Evolutionary conservation across 768 basidiomycete genomes (phyloP).

Genomic region (Pulveroboletus sp.): DNA sequence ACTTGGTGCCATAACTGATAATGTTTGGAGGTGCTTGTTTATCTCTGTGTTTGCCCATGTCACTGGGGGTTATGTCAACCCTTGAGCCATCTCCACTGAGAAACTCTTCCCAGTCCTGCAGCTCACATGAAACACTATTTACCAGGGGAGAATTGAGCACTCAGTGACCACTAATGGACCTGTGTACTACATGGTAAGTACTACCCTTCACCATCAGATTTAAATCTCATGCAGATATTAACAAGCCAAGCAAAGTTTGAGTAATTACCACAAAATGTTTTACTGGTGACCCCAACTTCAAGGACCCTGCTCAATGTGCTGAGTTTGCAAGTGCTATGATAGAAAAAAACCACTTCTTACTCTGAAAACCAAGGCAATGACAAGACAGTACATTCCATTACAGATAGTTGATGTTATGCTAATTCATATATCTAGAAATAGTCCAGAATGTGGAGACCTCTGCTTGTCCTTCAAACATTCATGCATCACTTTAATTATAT

Average conservation of each 20-base stretch:
- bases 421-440: too few relatives aligned
- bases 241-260: neutral
- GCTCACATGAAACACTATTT: slow-evolving; percentile 4
- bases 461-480: too few relatives aligned
- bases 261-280: neutral
- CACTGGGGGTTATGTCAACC: neutral
- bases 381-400: too few relatives aligned
- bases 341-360: too few relatives aligned
- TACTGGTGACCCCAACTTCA: too few relatives aligned
- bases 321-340: too few relatives aligned
- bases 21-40: slow-evolving; percentile 2
- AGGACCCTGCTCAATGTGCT: too few relatives aligned
- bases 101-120: slow-evolving; percentile 7
- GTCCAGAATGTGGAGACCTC: too few relatives aligned
- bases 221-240: slow-evolving; percentile 1
- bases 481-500: too few relatives aligned
- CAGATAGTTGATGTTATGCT: too few relatives aligned
- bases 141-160: slow-evolving; percentile 4
- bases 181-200: slow-evolving; percentile 1
- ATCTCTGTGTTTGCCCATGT: slow-evolving; percentile 4
- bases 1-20: slow-evolving; percentile 1
- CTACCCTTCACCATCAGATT: neutral
- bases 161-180: neutral
- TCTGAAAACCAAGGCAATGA: neutral
- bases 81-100: too few relatives aligned